Base-by-base conservation (phyloP, 2,329 filamentous ascomycete species). In the Colletotrichum magnum region DNA sequence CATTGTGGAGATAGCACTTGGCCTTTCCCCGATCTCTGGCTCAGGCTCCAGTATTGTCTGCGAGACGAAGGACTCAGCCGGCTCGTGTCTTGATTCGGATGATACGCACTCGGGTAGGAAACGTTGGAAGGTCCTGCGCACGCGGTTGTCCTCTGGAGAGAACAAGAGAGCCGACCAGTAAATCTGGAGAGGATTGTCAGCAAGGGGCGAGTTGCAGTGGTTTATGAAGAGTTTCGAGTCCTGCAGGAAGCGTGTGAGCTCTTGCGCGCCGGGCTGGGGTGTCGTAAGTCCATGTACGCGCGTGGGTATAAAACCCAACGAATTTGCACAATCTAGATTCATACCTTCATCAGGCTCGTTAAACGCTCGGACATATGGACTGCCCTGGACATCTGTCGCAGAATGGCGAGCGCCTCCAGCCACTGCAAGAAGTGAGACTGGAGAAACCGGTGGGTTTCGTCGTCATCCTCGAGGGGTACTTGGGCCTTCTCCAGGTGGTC, bases 81-180 rank as follows among this genome's bases (percentile, higher is more conserved):
- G 28, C 28, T 32, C 28, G 28, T 32, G 28, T 9, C 28, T 6
- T 6, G 28, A 32, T 32, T 32, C 28, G 28, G 28, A 32, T 1
- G 28, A 32, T 9, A 48, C n/a, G 16, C 45, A n/a, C 6, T 18
- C n/a, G 3, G 45, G 45, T 10, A 48, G 16, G n/a, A n/a, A 24
- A 9, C 18, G 13, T 6, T 5, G 3, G 6, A n/a, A 48, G n/a
- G 45, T 21, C n/a, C 3, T 48, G 9, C 45, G 45, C 16, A 48
- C 3, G 6, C 4, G 18, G 45, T 24, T 48, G 6, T 48, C 18
- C n/a, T 18, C 45, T n/a, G 56, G 56, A 15, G 21, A 59, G 24
- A 59, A 59, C 5, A 32, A 7, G 6, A 51, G 45, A 16, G 45
- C 57, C 7, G 57, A 59, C 57, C 57, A 59, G 9, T 41, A 59